A percentile compares a stretch with the other conserved stretches of the same genome.
phyloP scores from a whole-genome alignment of 768 basidiomycete genomes.

The Termitomyces eurrhizus region DNA sequence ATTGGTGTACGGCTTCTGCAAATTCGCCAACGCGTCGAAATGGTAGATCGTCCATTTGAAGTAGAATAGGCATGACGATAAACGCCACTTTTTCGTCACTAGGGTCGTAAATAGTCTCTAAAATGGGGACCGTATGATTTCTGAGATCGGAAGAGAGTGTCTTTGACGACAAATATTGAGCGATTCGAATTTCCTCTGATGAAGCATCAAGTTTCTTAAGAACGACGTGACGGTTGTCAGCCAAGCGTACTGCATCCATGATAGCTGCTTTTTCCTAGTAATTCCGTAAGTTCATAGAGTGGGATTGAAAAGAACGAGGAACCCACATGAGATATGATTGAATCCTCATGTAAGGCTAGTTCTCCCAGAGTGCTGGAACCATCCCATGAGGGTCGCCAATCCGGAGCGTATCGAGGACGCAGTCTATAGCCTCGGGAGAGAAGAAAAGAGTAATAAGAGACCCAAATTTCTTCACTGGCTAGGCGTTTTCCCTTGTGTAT shows the following conservation, averaged over 20 bases:
- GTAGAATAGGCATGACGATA: slow-evolving; percentile 11
- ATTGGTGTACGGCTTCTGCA: slow-evolving; percentile 7
- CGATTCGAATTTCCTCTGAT: too few relatives aligned
- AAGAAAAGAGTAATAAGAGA: too few relatives aligned
- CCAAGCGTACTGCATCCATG: neutral
- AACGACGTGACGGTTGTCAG: slow-evolving; percentile 2
- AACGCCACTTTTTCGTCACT: slow-evolving; percentile 2
- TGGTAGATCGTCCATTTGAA: slow-evolving; percentile 2
- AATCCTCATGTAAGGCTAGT: neutral
- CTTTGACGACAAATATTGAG: neutral
- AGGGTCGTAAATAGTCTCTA: slow-evolving; percentile 3
- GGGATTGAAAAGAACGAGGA: neutral
- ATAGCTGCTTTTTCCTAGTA: neutral
- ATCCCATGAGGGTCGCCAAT: neutral
- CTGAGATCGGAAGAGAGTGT: neutral
- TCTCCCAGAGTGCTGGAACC: neutral
- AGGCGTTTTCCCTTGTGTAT: too few relatives aligned
- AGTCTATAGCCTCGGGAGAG: too few relatives aligned
- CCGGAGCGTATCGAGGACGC: neutral
- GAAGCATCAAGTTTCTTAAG: neutral
- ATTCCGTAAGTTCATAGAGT: neutral
- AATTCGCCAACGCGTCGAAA: slow-evolving; percentile 11
- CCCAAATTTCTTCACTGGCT: too few relatives aligned
- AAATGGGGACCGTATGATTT: slow-evolving; percentile 7
- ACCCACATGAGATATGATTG: neutral